Evolutionary conservation across 2,329 filamentous ascomycete genomes (phyloP), one percentile per base, ranked within the genome.

Genomic region (Sclerotinia sclerotiorum): DNA sequence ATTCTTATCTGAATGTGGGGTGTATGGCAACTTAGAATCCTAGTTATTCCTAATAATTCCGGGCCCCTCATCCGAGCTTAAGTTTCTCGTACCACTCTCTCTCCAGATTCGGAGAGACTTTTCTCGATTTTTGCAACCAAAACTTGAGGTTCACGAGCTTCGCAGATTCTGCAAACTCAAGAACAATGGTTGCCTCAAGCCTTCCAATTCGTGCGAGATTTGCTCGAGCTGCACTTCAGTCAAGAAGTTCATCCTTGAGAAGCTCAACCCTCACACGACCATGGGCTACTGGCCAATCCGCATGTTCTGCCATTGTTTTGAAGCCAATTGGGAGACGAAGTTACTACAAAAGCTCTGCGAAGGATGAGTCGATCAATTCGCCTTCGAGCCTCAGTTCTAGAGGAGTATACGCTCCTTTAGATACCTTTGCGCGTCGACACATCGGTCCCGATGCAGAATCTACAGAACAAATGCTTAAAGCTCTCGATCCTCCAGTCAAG

Each of bases 391-490:
- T 70, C 21, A 69, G 65, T 32, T 73, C 73, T 4, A 70, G 75
- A 57, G 79, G 82, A 67, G 71, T 80, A 55, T 81, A 82, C 71
- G 80, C 80, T 49, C 82, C 83, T 58, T 78, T 84, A 55, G 83
- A 84, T 76, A 83, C 77, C 17, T 97, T 97, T 76, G 84, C 90
- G 67, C 85, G 90, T 69, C 88, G 94, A 61, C 94, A 97, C 80
- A 97, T 97, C 80, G 94, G 94, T 0, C 93, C 93, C 4, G 88
- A 90, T 64, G 84, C 89, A 46, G 81, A 84, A 56, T 88, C 91
- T 67, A 86, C 88, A 1, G 82, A 88, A 73, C 83, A 88, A 76
- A 97, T 98, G 94, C 87, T 97, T 69, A 86, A 89, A 74, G 85
- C 85, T 1, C 83, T 98, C 52, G 89, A 92, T 69, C 92, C 93